Evolutionary conservation across 2,329 filamentous ascomycete species (phyloP), one percentile per base, ranked within the genome.

Genomic region (Hymenoscyphus fructigenus): DNA sequence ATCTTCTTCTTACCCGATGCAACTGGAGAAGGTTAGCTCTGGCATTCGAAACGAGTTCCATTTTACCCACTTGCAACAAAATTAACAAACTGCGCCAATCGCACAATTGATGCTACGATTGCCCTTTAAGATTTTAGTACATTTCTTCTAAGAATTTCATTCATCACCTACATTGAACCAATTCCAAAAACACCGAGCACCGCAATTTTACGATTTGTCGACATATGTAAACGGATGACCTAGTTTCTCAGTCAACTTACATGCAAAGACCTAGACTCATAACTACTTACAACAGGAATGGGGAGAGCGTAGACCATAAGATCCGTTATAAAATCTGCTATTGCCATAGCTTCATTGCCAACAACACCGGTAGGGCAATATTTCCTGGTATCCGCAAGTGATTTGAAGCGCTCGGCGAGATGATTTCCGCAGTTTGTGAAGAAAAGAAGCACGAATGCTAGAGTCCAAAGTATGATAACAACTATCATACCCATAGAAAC

Each of bases 401-500:
- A 28, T 14, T 28, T 57, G 9, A 20, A 57, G 28, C 55, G 55
- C 32, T 28, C 28, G 6, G 20, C 12, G 28, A 57, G 28, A 3
- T 57, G 20, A 17, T 7, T 57, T 26, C 55, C 55, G 15, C 55
- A 57, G 23, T 28, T 28, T 2, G 28, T 28, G 15, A 57, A 57
- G 20, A 57, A 57, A 12, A 28, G 28, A 32, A 57, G 55, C 15
- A 57, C 15, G 55, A 57, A 57, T 17, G 23, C 55, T 29, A 57
- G 26, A 32, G 55, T 57, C 55, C 55, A 57, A 32, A 57, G 55
- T 28, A 57, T 57, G 28, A 57, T 57, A 57, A 57, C 28, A 6
- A 57, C 55, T 7, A 32, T 32, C 20, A 57, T 28, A 3, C 4
- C 28, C 20, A 57, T 20, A 4, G 55, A 57, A 14, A 26, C 17